A percentile compares a stretch with the other conserved stretches of the same genome.
phyloP scores from a whole-genome alignment of 2,329 filamentous ascomycete species.

The Aspergillus viridinutans region DNA sequence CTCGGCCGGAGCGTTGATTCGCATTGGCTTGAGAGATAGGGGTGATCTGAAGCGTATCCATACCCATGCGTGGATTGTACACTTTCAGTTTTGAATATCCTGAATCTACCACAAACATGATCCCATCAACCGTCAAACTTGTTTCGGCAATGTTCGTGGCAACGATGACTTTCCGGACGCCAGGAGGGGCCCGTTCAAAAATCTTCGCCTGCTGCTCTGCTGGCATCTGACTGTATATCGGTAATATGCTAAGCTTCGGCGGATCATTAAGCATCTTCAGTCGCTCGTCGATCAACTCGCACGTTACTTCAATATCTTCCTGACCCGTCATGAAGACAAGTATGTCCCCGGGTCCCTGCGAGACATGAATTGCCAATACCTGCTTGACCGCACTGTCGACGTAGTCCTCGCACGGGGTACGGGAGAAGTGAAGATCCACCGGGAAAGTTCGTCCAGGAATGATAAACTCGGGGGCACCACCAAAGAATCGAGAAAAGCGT shows the following conservation, averaged over 20 bases:
- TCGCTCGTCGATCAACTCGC: slow-evolving; percentile 84
- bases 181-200: slow-evolving; percentile 84
- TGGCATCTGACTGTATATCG: slow-evolving; percentile 99
- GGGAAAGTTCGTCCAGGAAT: slow-evolving; percentile 96
- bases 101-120: slow-evolving; percentile 97
- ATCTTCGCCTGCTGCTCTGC: slow-evolving; percentile 97
- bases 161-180: slow-evolving; percentile 94
- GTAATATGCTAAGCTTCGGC: slow-evolving; percentile 87
- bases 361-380: slow-evolving; percentile 91
- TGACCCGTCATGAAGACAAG: slow-evolving; percentile 99
- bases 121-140: slow-evolving; percentile 94
- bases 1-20: slow-evolving; percentile 86
- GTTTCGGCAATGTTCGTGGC: slow-evolving; percentile 99
- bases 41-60: slow-evolving; percentile 97
- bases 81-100: slow-evolving; percentile 98
- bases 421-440: slow-evolving; percentile 92
- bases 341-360: slow-evolving; percentile 88
- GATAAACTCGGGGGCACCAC: slow-evolving; percentile 90
- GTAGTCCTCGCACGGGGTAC: slow-evolving; percentile 94
- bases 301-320: slow-evolving; percentile 96
- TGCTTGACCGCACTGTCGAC: slow-evolving; percentile 97
- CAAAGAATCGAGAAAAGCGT: slow-evolving; percentile 92
- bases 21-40: slow-evolving; percentile 96
- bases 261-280: slow-evolving; percentile 88
- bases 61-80: slow-evolving; percentile 97